Evolutionary conservation across 2,329 filamentous ascomycete species (phyloP), one percentile per base, ranked within the genome.

Genomic region (Arthrobotrys sphaeroides): DNA sequence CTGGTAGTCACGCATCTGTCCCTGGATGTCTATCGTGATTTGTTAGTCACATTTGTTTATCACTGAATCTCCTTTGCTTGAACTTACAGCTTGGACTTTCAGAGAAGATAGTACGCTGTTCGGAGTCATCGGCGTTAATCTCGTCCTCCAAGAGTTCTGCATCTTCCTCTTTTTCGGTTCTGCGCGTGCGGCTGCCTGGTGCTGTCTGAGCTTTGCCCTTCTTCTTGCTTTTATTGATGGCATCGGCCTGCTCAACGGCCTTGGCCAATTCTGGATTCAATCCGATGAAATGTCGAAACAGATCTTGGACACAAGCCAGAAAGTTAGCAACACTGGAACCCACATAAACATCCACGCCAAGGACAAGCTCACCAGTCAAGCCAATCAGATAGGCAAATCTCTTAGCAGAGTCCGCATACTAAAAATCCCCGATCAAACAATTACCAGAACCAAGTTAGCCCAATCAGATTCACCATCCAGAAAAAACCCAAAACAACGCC

Each of bases 271-370:
- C 94, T 3, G 94, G 94, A 81, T 97, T 99, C 6, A 93, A 93
- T 81, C 98, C 94, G 84, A 99, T 99, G 83, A 99, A 99, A 84
- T 99, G 95, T 78, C 96, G 93, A 85, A 99, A 99, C 18, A 99
- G 86, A 81, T 99, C 95, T 13, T n/a, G n/a, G n/a, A n/a, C n/a
- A n/a, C n/a, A n/a, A n/a, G 28, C 42, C 20, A 24, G 38, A 7
- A 51, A 33, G 75, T 80, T 45, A 79, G 72, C 49, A 43, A 26
- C 12, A 1, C n/a, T 9, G 2, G 10, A 28, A 64, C 36, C 10
- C 12, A 31, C n/a, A 43, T 16, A 26, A 20, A 33, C 22, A 33
- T 18, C 40, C 18, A 18, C 22, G 77, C 49, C 53, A 61, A 73
- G 26, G 22, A 47, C 45, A 38, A n/a, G n/a, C 72, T 62, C 69